These are phyloP conservation scores for Capronia americana DNA, from an alignment of 2,329 filamentous ascomycete genomes.

Conservation along the genomic window DNA sequence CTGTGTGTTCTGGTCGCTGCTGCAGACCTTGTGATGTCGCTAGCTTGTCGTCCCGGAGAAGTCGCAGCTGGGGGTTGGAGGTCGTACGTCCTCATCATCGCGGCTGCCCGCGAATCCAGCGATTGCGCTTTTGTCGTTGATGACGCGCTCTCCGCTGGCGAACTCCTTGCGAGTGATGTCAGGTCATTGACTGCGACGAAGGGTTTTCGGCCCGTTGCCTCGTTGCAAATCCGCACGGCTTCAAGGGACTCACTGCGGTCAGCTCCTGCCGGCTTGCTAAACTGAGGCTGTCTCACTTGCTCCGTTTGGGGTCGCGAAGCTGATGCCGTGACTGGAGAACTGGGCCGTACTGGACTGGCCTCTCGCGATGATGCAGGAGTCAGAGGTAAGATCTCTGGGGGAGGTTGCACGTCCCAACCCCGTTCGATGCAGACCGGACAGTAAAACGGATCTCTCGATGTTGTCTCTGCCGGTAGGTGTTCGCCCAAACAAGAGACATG, in stretches of 20 bases:
- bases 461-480: not conserved
- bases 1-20: not conserved
- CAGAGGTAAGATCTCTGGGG: constrained; percentile 14
- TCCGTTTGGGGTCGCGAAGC: not conserved
- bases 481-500: constrained; percentile 6
- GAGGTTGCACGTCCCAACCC: constrained; percentile 6
- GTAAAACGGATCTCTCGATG: not conserved
- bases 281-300: not conserved
- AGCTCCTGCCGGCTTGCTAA: not conserved
- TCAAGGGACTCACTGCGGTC: not conserved
- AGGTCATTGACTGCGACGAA: not conserved
- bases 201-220: not conserved
- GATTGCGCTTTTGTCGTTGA: not conserved
- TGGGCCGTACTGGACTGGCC: not conserved
- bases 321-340: not conserved
- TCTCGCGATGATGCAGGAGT: constrained; percentile 10
- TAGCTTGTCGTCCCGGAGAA: not conserved
- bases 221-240: not conserved
- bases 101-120: not conserved
- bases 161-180: not conserved
- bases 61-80: not conserved
- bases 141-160: not conserved
- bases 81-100: constrained; percentile 3
- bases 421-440: constrained; percentile 11
- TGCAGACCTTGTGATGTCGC: not conserved